Conservation (phyloP, 1,139 yeast genomes). For the Yamadazyma blattariae region DNA sequence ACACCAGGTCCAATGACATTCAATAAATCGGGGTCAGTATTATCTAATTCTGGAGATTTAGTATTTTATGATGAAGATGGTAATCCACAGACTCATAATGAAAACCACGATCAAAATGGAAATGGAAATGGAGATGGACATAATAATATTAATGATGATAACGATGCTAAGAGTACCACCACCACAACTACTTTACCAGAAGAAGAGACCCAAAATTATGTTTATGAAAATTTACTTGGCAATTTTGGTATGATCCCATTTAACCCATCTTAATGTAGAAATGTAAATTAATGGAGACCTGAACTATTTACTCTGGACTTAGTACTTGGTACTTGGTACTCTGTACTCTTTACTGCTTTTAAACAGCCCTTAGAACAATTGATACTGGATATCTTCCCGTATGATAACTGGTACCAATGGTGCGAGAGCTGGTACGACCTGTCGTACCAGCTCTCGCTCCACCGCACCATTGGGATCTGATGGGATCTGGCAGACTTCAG, state of each 20-base stretch:
- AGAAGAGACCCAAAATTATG: slow-evolving; percentile 12
- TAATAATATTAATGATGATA: not conserved
- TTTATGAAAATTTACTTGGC: slow-evolving; percentile 15
- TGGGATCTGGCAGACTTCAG: too few species aligned
- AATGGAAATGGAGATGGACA: not conserved
- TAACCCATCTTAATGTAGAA: slow-evolving; percentile 12
- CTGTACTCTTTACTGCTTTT: too few species aligned
- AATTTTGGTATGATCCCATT: slow-evolving; percentile 18
- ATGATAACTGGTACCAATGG: too few species aligned
- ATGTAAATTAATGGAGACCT: too few species aligned
- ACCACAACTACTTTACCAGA: slow-evolving; percentile 5
- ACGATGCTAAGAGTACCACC: slow-evolving; percentile 2
- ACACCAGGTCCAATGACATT: slow-evolving; percentile 8
- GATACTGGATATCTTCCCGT: not conserved
- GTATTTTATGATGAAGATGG: not conserved
- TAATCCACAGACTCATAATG: not conserved
- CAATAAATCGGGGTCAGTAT: slow-evolving; percentile 1
- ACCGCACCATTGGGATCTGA: too few species aligned
- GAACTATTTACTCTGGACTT: too few species aligned
- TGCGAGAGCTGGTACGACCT: too few species aligned
- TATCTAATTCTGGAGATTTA: not conserved
- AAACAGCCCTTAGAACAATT: too few species aligned
- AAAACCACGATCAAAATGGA: slow-evolving; percentile 2
- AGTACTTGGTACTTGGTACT: too few species aligned
- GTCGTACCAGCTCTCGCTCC: too few species aligned